Percentiles rank a stretch among this genome's conserved stretches.
Conservation (phyloP, 306 rosid species). For the Pyrus betulifolia region DNA sequence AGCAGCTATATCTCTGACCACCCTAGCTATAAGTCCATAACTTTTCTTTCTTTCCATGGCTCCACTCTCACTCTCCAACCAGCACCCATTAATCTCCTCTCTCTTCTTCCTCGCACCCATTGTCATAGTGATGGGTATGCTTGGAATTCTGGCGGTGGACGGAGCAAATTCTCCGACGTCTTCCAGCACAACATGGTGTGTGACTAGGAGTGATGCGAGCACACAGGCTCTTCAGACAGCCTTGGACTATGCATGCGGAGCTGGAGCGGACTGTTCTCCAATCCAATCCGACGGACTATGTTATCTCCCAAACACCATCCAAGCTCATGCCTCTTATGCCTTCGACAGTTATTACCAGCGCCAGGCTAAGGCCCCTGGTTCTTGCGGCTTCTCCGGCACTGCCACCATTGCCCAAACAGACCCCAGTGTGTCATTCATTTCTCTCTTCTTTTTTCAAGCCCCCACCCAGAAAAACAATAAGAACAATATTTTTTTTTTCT, state of each 20-base stretch:
- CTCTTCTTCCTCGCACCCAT: not conserved
- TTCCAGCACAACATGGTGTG: slow-evolving; percentile 52
- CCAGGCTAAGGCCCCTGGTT: slow-evolving; percentile 57
- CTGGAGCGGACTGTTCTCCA: slow-evolving; percentile 71
- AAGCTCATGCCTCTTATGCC: slow-evolving; percentile 91
- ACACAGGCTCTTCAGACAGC: slow-evolving; percentile 50
- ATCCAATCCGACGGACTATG: slow-evolving; percentile 60
- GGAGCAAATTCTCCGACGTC: slow-evolving; percentile 3
- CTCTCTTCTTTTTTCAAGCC: not conserved
- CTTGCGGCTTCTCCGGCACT: slow-evolving; percentile 67
- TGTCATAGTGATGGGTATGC: not conserved
- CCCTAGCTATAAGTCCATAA: slow-evolving; percentile 19
- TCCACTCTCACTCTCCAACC: not conserved
- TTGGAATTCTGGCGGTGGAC: not conserved
- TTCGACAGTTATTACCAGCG: slow-evolving; percentile 70
- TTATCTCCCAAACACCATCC: slow-evolving; percentile 80
- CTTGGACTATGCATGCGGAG: slow-evolving; percentile 68
- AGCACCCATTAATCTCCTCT: not conserved
- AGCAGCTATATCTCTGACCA: slow-evolving; percentile 2
- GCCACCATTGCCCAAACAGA: slow-evolving; percentile 78
- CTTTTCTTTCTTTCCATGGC: slow-evolving; percentile 38
- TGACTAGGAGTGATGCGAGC: slow-evolving; percentile 62
- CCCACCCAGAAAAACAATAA: not conserved
- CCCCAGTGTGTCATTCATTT: slow-evolving; percentile 44
- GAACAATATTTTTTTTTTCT: not conserved